These are phyloP conservation scores for Musa beccarii DNA, from an alignment of 176 grass and related monocot species.

Conservation along the genomic window DNA sequence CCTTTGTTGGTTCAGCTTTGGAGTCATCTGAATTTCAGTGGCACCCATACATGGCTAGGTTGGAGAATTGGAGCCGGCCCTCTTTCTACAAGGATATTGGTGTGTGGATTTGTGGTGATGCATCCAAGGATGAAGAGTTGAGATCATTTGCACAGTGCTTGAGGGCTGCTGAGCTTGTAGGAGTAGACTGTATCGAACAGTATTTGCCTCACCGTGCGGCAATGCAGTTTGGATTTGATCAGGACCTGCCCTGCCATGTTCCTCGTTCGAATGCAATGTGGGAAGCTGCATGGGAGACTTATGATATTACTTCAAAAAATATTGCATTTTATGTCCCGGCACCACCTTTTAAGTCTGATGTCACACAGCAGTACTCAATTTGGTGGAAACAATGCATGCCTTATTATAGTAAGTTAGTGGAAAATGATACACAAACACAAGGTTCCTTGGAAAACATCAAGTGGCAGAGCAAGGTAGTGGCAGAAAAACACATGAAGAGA, in stretches of 20 bases:
- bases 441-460: slow-evolving; percentile 22
- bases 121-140: slow-evolving; percentile 36
- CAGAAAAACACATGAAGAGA: slow-evolving; percentile 59
- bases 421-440: slow-evolving; percentile 10
- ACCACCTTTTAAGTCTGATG: slow-evolving; percentile 36
- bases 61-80: slow-evolving; percentile 30
- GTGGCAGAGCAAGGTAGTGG: slow-evolving; percentile 32
- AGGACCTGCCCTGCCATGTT: slow-evolving; percentile 64
- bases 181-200: slow-evolving; percentile 63
- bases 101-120: slow-evolving; percentile 38
- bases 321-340: slow-evolving; percentile 56
- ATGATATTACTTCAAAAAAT: slow-evolving; percentile 57
- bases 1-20: slow-evolving; percentile 30
- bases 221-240: slow-evolving; percentile 93
- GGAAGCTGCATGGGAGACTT: slow-evolving; percentile 56
- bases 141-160: slow-evolving; percentile 52
- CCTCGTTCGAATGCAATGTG: slow-evolving; percentile 41
- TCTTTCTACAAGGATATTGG: slow-evolving; percentile 10
- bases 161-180: slow-evolving; percentile 61
- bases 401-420: slow-evolving; percentile 13
- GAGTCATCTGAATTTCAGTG: slow-evolving; percentile 36
- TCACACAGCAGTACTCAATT: slow-evolving; percentile 35
- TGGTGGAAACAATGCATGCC: slow-evolving; percentile 75
- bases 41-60: slow-evolving; percentile 38
- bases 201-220: slow-evolving; percentile 85